Evolutionary conservation across 805 yeast species (phyloP), one percentile per base, ranked within the genome.

Genomic region (Hanseniaspora clermontiae): DNA sequence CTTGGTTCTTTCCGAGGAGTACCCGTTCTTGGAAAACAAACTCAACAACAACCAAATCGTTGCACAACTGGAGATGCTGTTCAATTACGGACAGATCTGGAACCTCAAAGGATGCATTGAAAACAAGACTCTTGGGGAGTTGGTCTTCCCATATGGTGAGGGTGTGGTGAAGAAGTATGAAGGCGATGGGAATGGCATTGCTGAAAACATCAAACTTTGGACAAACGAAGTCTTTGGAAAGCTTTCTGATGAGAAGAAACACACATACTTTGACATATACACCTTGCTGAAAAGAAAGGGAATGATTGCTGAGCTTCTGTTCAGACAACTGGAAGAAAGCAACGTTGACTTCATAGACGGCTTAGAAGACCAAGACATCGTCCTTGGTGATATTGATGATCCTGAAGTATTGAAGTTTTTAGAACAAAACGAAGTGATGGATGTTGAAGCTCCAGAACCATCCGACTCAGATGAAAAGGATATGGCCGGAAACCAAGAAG

Each of bases 401-500:
- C 61, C 60, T 6, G 65, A 60, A 20, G 66, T 52, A 17, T 29
- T 46, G 17, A 46, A 52, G 27, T 19, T 53, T 15, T 61, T 20
- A 24, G 50, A 31, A 14, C 50, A 49, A 14, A 46, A 55, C 11
- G 62, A 54, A 5, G 63, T 59, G 12, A 65, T 62, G 14, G 59
- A 56, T 7, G 63, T 58, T 20, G 63, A 60, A 27, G 61, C 55
- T 24, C 61, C 58, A 14, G 60, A 54, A 43, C 61, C 58, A 10
- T 43, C 55, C 20, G 56, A 36, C n/a, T 60, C 61, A 3, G 58
- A 57, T 45, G 47, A 57, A 53, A 65, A 73, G 39, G 80, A 81
- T 55, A 85, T 89, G 1, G 83, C 91, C 1, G 78, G 76, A 51
- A 75, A 80, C 58, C 89, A 84, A 59, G 66, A 73, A 2, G 76